phyloP scores from a whole-genome alignment of 2,329 filamentous ascomycete species.

The Stachybotrys chartarum region DNA sequence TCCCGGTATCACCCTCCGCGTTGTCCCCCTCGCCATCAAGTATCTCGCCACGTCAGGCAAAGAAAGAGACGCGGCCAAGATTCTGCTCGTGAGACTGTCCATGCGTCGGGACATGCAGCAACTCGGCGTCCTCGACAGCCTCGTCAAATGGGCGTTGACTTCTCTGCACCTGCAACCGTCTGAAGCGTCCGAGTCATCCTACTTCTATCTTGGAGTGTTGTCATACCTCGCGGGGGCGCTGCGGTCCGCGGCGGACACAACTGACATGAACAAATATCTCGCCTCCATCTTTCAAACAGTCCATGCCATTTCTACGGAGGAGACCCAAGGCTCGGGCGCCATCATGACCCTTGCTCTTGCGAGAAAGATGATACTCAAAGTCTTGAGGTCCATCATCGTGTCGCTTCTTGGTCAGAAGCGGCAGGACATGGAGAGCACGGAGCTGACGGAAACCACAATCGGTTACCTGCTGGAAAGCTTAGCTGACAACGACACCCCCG shows the following conservation, averaged over 20 bases:
- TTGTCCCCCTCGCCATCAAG: slow-evolving; percentile 63
- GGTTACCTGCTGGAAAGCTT: slow-evolving; percentile 72
- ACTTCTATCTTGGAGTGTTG: slow-evolving; percentile 71
- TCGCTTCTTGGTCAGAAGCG: slow-evolving; percentile 51
- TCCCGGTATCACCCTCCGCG: slow-evolving; percentile 62
- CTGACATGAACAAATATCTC: slow-evolving; percentile 64
- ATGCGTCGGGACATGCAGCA: slow-evolving; percentile 83
- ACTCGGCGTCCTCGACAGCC: slow-evolving; percentile 58
- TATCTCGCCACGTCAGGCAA: slow-evolving; percentile 74
- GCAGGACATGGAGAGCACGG: slow-evolving; percentile 34
- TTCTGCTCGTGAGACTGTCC: slow-evolving; percentile 72
- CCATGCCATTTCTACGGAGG: slow-evolving; percentile 47
- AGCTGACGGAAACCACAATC: slow-evolving; percentile 71
- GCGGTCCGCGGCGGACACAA: slow-evolving; percentile 60
- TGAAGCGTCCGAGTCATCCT: slow-evolving; percentile 44
- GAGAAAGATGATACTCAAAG: slow-evolving; percentile 77
- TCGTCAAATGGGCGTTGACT: slow-evolving; percentile 65
- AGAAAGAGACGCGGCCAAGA: slow-evolving; percentile 81
- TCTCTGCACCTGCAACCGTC: slow-evolving; percentile 42
- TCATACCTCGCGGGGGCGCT: slow-evolving; percentile 73
- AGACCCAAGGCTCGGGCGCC: slow-evolving; percentile 38
- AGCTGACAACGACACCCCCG: slow-evolving; percentile 83
- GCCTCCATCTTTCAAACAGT: slow-evolving; percentile 58
- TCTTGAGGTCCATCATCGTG: slow-evolving; percentile 67
- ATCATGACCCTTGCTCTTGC: slow-evolving; percentile 70